phyloP scores from a whole-genome alignment of 2,329 filamentous ascomycete species.

The Cladophialophora exuberans region DNA sequence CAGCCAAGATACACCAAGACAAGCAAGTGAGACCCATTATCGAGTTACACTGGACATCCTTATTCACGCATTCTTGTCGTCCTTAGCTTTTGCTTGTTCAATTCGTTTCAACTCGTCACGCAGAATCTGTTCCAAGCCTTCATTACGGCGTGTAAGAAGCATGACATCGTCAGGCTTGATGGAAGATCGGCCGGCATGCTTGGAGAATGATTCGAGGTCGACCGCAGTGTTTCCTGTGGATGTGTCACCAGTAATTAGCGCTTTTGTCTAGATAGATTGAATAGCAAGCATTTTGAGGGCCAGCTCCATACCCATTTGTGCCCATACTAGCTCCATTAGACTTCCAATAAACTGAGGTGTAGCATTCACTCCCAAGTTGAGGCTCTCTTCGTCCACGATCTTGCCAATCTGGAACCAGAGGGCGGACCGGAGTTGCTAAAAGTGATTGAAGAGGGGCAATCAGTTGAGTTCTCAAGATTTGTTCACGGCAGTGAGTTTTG shows the following conservation, averaged over 20 bases:
- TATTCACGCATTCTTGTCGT: slow-evolving; percentile 21
- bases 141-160: slow-evolving; percentile 82
- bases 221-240: slow-evolving; percentile 55
- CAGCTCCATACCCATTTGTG: slow-evolving; percentile 72
- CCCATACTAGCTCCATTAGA: slow-evolving; percentile 83
- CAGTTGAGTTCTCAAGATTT: slow-evolving; percentile 32
- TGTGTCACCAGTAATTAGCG: neutral
- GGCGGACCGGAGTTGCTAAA: slow-evolving; percentile 69
- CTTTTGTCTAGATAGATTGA: neutral
- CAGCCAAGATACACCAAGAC: too few species aligned
- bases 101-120: slow-evolving; percentile 25
- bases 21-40: too few species aligned
- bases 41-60: too few species aligned
- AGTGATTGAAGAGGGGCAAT: neutral
- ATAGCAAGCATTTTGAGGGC: neutral
- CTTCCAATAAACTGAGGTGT: slow-evolving; percentile 89
- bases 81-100: slow-evolving; percentile 29
- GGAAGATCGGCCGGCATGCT: slow-evolving; percentile 78
- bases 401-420: slow-evolving; percentile 84
- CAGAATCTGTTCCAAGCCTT: slow-evolving; percentile 78
- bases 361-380: slow-evolving; percentile 75
- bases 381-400: slow-evolving; percentile 83
- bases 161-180: slow-evolving; percentile 86
- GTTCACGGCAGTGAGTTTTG: neutral
- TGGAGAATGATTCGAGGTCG: slow-evolving; percentile 68